phyloP scores from a whole-genome alignment of 73 alveolate genomes.

The Breviolum minutum region DNA sequence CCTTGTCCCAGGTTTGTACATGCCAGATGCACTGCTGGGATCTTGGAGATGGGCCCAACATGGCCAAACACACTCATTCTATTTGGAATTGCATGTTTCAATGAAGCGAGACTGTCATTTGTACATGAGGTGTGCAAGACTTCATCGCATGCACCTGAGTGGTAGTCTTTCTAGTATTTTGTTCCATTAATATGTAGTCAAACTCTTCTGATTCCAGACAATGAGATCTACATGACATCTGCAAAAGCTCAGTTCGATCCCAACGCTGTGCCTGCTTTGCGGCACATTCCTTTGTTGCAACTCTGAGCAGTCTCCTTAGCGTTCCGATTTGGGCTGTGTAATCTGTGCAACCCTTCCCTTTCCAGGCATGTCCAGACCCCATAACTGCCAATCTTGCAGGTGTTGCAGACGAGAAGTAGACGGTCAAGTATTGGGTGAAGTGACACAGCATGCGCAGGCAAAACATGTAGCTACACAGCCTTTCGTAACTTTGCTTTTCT shows the following conservation, averaged over 20 bases:
- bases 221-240: background rate
- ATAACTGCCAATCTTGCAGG: background rate
- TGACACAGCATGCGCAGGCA: conserved; percentile 89
- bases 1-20: conserved; percentile 37
- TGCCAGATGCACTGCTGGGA: conserved; percentile 58
- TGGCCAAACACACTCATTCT: background rate
- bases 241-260: conserved; percentile 47
- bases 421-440: conserved; percentile 78
- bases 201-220: too few relatives aligned
- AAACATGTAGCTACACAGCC: background rate
- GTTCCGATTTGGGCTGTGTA: too few relatives aligned
- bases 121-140: conserved; percentile 65
- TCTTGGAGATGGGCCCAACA: background rate
- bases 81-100: background rate
- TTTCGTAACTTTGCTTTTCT: background rate
- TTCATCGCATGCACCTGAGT: conserved; percentile 24
- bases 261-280: conserved; percentile 65
- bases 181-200: background rate
- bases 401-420: conserved; percentile 85
- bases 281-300: conserved; percentile 74
- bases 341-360: too few relatives aligned
- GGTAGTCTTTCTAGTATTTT: background rate
- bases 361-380: too few relatives aligned
- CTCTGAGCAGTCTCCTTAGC: conserved; percentile 27
- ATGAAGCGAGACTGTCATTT: background rate